phyloP scores from a whole-genome alignment of 495 filamentous ascomycete genomes.

The Penicillium desertorum region DNA sequence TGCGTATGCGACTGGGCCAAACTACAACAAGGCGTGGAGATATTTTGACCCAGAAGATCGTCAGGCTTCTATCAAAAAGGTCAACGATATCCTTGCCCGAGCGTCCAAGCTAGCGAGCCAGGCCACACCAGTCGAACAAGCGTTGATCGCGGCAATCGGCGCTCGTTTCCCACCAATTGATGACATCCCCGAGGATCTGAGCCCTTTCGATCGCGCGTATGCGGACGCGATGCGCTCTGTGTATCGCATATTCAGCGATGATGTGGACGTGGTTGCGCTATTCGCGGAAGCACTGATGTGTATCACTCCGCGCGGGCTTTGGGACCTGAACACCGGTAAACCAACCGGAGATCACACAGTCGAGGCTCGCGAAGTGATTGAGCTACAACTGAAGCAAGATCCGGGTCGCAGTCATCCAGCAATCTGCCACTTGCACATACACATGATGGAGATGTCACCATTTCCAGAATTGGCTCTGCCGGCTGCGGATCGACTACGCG shows the following conservation, averaged over 20 bases:
- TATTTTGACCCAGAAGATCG: background rate
- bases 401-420: background rate
- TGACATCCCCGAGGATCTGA: background rate
- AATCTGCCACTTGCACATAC: background rate
- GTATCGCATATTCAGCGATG: background rate
- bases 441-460: conserved; percentile 6
- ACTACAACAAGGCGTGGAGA: conserved; percentile 7
- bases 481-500: conserved; percentile 6
- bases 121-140: background rate
- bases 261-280: background rate
- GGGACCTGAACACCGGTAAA: conserved; percentile 1
- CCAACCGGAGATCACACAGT: background rate
- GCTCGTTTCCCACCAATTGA: background rate
- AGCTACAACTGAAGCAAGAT: background rate
- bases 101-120: background rate
- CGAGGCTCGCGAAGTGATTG: background rate
- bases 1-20: background rate
- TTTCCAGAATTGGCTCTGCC: background rate
- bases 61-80: background rate
- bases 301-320: background rate
- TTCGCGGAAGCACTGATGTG: conserved; percentile 3
- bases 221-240: background rate
- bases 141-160: background rate
- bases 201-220: background rate
- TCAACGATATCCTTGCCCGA: background rate